Evolutionary conservation across 108 stramenopile species (phyloP).

Genomic region (Nitzschia inconspicua): DNA sequence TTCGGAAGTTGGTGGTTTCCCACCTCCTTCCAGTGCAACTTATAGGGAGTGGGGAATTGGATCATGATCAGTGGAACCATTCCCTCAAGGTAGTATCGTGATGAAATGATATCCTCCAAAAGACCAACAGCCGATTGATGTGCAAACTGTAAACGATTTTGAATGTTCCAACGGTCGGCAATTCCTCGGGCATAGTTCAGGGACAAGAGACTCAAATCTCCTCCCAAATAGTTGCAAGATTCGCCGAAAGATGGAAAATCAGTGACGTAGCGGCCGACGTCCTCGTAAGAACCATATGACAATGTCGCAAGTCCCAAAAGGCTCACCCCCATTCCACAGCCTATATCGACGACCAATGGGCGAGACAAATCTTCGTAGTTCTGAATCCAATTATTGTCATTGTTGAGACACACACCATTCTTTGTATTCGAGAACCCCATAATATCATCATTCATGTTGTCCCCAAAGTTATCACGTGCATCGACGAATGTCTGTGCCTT

Average conservation of each 20-base stretch:
- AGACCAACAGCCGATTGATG: conserved; percentile 49
- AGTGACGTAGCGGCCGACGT: conserved; percentile 1
- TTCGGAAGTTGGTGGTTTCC: conserved; percentile 64
- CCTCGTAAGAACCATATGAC: not conserved
- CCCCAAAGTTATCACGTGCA: not conserved
- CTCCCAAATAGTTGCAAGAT: conserved; percentile 60
- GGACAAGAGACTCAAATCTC: conserved; percentile 51
- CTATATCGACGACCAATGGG: conserved; percentile 64
- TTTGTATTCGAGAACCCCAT: not conserved
- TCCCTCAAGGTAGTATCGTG: conserved; percentile 66
- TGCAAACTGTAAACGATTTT: conserved; percentile 29
- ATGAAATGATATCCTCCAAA: conserved; percentile 23
- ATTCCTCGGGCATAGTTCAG: conserved; percentile 51
- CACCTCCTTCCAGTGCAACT: not conserved
- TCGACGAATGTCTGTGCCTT: conserved; percentile 9
- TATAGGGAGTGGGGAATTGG: conserved; percentile 58
- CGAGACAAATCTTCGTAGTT: conserved; percentile 42
- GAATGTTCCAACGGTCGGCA: conserved; percentile 41
- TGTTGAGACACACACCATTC: not conserved
- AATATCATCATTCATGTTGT: not conserved
- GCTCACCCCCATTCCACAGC: conserved; percentile 70
- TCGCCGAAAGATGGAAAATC: not conserved
- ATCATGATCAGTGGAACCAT: conserved; percentile 34
- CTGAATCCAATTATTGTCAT: conserved; percentile 19
- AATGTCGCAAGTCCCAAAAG: conserved; percentile 46